These are phyloP conservation scores for Acephala macrosclerotiorum DNA, from an alignment of 2,329 filamentous ascomycete species.

Conservation along the genomic window DNA sequence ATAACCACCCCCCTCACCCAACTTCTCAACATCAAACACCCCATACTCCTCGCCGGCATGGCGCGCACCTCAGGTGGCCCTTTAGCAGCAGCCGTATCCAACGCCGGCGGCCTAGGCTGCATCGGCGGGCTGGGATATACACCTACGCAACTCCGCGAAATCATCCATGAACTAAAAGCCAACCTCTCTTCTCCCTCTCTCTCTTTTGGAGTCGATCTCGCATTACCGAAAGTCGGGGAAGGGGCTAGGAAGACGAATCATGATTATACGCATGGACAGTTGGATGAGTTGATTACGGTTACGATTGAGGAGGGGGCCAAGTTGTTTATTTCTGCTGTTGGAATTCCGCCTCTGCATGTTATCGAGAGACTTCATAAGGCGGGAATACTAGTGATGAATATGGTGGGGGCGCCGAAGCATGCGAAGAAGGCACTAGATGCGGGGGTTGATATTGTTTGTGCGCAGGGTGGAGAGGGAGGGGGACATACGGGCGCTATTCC, in stretches of 20 bases:
- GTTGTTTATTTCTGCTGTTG: conserved; percentile 88
- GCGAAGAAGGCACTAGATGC: conserved; percentile 86
- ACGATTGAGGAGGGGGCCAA: conserved; percentile 84
- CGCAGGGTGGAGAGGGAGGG: conserved; percentile 92
- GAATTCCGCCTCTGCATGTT: conserved; percentile 77
- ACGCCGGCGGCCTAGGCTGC: conserved; percentile 78
- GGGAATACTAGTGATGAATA: conserved; percentile 92
- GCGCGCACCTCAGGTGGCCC: conserved; percentile 80
- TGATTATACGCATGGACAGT: conserved; percentile 90
- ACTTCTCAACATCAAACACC: conserved; percentile 85
- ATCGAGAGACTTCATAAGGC: conserved; percentile 81
- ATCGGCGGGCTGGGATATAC: conserved; percentile 77
- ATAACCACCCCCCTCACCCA: conserved; percentile 80
- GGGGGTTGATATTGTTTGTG: conserved; percentile 90
- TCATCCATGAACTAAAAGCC: conserved; percentile 86
- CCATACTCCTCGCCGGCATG: conserved; percentile 94
- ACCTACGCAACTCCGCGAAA: conserved; percentile 75
- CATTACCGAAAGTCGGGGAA: conserved; percentile 87
- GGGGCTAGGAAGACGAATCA: conserved; percentile 89
- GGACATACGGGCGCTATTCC: conserved; percentile 91
- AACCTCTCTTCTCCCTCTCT: conserved; percentile 70
- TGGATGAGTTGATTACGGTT: conserved; percentile 88
- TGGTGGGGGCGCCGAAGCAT: conserved; percentile 94
- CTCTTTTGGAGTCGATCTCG: conserved; percentile 91
- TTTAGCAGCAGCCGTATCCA: conserved; percentile 84